Conservation (phyloP, 192 early-diverging fungal species). For the Linnemannia schmuckeri region DNA sequence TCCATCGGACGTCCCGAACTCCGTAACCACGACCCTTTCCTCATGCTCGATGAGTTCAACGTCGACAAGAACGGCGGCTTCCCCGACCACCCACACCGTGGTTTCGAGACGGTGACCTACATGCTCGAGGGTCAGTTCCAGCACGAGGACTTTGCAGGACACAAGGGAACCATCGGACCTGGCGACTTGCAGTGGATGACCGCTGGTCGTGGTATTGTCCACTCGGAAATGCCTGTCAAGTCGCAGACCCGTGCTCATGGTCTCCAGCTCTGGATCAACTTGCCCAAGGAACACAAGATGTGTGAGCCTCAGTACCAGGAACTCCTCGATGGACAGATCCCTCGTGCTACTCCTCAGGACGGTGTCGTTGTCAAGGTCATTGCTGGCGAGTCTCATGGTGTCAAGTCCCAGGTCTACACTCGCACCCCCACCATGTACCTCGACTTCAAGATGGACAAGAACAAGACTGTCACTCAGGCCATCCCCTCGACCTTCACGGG, state of each 20-base stretch:
- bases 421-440: constrained; percentile 53
- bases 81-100: constrained; percentile 68
- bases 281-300: constrained; percentile 65
- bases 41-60: constrained; percentile 48
- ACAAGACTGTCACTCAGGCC: constrained; percentile 27
- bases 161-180: constrained; percentile 59
- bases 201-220: constrained; percentile 73
- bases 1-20: constrained; percentile 71
- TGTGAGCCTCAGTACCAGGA: constrained; percentile 59
- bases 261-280: constrained; percentile 77
- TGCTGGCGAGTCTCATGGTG: constrained; percentile 37
- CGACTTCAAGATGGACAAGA: constrained; percentile 38
- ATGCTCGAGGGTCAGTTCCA: constrained; percentile 66
- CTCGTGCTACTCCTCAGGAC: neutral
- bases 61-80: constrained; percentile 50
- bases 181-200: constrained; percentile 79
- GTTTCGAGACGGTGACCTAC: constrained; percentile 77
- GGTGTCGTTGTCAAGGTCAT: constrained; percentile 38
- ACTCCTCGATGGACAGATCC: constrained; percentile 23
- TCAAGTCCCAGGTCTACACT: constrained; percentile 27
- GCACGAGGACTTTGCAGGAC: constrained; percentile 70
- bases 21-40: constrained; percentile 51
- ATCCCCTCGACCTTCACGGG: constrained; percentile 44
- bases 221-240: constrained; percentile 65
- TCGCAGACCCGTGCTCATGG: constrained; percentile 40